These are phyloP conservation scores for Picea mariana DNA, from an alignment of 83 land plant species.

Conservation along the genomic window DNA sequence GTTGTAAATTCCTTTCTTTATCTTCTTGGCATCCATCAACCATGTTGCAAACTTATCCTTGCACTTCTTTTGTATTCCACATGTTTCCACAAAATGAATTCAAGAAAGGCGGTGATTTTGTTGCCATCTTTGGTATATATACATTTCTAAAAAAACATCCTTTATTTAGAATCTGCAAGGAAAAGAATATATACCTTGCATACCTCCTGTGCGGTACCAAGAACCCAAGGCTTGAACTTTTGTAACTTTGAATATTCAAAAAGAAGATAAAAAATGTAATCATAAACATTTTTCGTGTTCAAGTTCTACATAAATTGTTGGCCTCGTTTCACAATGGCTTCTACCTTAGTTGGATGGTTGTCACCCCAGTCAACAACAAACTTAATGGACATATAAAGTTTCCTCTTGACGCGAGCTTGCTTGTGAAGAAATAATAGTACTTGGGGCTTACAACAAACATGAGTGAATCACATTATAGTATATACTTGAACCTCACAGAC, in stretches of 20 bases:
- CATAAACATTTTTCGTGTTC: conserved; percentile 65
- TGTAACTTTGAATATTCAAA: conserved; percentile 72
- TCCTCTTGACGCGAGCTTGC: too few relatives aligned
- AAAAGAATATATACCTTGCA: conserved; percentile 59
- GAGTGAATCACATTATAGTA: too few relatives aligned
- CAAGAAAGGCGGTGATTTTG: conserved; percentile 14
- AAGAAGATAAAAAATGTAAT: conserved; percentile 78
- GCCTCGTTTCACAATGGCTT: conserved; percentile 56
- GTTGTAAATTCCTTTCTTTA: too few relatives aligned
- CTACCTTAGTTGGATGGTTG: conserved; percentile 36
- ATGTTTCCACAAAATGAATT: too few relatives aligned
- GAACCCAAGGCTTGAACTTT: conserved; percentile 55
- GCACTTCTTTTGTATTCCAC: too few relatives aligned
- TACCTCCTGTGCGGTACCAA: conserved; percentile 41
- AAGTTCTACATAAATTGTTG: conserved; percentile 57
- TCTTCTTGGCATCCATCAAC: too few relatives aligned
- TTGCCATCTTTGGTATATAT: conserved; percentile 4
- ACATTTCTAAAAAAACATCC: conserved; percentile 26
- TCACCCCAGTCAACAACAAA: too few relatives aligned
- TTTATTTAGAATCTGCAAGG: conserved; percentile 38
- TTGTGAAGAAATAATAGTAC: too few relatives aligned
- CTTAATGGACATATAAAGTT: too few relatives aligned
- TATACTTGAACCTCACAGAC: too few relatives aligned
- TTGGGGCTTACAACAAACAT: too few relatives aligned
- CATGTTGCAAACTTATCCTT: too few relatives aligned